Conservation (phyloP, 306 rosid genomes). For the Arachis hypogaea region DNA sequence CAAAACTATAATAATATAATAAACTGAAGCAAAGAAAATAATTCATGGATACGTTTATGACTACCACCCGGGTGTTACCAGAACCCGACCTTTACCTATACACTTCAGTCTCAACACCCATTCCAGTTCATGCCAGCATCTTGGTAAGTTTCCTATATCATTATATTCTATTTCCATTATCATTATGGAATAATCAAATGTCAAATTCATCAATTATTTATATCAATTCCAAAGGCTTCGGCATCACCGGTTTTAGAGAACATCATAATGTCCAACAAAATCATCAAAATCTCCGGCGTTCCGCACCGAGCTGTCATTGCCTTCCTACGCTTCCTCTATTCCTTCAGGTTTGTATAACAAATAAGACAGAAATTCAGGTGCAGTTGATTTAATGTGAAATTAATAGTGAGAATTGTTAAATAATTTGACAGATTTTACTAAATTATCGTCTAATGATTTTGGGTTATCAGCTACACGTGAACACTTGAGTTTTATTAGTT, state of each 20-base stretch:
- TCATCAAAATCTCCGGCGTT: constrained; percentile 72
- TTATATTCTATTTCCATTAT: background rate
- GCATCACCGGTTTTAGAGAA: constrained; percentile 76
- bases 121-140: constrained; percentile 70
- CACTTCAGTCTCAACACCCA: constrained; percentile 55
- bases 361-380: too few relatives aligned
- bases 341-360: constrained; percentile 48
- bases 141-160: constrained; percentile 45
- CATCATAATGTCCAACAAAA: constrained; percentile 49
- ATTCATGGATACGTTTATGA: background rate
- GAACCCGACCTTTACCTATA: constrained; percentile 63
- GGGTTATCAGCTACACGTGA: too few relatives aligned
- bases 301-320: constrained; percentile 71
- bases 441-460: too few relatives aligned
- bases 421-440: too few relatives aligned
- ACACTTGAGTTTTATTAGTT: too few relatives aligned
- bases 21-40: too few relatives aligned
- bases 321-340: constrained; percentile 68
- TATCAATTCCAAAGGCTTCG: constrained; percentile 51
- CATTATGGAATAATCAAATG: too few relatives aligned
- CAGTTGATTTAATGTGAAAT: too few relatives aligned
- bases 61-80: constrained; percentile 43
- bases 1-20: too few relatives aligned
- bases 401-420: too few relatives aligned
- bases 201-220: background rate